These are phyloP conservation scores for Vitis rotundifolia DNA, from an alignment of 164 flowering plant genomes.

Conservation along the genomic window DNA sequence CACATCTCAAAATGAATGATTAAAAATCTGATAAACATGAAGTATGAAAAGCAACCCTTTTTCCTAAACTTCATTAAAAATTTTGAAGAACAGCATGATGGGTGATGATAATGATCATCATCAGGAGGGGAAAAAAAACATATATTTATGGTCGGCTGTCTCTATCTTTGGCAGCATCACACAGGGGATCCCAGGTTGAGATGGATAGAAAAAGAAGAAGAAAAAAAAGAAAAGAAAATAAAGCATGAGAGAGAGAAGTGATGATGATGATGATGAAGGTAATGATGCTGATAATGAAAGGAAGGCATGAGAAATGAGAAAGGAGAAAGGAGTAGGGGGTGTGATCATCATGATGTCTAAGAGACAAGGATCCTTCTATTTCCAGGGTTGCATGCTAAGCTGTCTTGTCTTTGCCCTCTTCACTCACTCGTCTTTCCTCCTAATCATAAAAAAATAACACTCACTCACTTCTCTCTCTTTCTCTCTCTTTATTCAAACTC, in stretches of 20 bases:
- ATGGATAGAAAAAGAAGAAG: too few species aligned
- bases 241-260: neutral
- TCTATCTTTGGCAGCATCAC: too few species aligned
- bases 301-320: conserved; percentile 1
- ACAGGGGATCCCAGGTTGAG: too few species aligned
- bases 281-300: conserved; percentile 14
- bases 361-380: conserved; percentile 27
- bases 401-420: neutral
- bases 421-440: neutral
- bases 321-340: neutral
- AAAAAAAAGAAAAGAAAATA: too few species aligned
- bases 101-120: conserved; percentile 10
- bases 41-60: too few species aligned
- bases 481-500: neutral
- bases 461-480: neutral
- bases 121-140: neutral
- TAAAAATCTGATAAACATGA: too few species aligned
- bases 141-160: neutral
- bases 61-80: too few species aligned
- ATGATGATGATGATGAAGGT: conserved; percentile 15
- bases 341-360: conserved; percentile 14
- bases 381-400: conserved; percentile 17
- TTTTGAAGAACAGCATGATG: neutral
- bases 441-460: conserved; percentile 3
- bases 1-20: too few species aligned